phyloP scores from a whole-genome alignment of 2,329 filamentous ascomycete genomes.

The Shiraia bambusicola region DNA sequence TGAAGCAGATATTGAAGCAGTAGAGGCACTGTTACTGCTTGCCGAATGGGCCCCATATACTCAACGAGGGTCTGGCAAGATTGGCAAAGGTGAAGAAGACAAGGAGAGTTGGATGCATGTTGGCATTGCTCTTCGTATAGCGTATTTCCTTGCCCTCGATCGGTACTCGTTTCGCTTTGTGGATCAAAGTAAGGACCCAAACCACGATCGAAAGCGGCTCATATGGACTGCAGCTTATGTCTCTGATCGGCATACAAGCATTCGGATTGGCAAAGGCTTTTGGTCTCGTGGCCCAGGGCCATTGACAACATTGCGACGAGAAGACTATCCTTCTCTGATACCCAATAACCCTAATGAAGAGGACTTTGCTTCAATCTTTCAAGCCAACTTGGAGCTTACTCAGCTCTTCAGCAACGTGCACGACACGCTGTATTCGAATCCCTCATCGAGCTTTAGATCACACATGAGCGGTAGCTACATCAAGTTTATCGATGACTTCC shows the following conservation, averaged over 20 bases:
- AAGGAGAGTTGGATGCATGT: constrained; percentile 77
- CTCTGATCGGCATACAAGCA: constrained; percentile 58
- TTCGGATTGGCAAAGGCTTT: constrained; percentile 70
- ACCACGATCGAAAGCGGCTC: constrained; percentile 63
- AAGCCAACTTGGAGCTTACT: constrained; percentile 70
- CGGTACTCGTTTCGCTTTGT: constrained; percentile 66
- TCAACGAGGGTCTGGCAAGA: constrained; percentile 60
- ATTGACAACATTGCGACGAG: constrained; percentile 63
- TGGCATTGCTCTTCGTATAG: constrained; percentile 67
- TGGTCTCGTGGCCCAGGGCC: constrained; percentile 72
- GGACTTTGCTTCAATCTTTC: constrained; percentile 68
- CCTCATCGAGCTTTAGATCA: constrained; percentile 67
- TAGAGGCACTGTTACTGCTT: constrained; percentile 68
- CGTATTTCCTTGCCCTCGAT: constrained; percentile 70
- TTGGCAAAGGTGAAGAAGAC: constrained; percentile 72
- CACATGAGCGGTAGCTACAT: constrained; percentile 73
- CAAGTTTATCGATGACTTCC: constrained; percentile 74
- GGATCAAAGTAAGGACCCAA: constrained; percentile 59
- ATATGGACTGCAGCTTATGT: constrained; percentile 62
- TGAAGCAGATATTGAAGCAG: constrained; percentile 68
- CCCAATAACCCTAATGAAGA: constrained; percentile 61
- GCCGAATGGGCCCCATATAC: constrained; percentile 74
- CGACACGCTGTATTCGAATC: constrained; percentile 71
- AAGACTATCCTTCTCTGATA: constrained; percentile 68
- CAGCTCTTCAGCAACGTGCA: constrained; percentile 74